phyloP scores from a whole-genome alignment of 83 land plant species.

The Larix sibirica region DNA sequence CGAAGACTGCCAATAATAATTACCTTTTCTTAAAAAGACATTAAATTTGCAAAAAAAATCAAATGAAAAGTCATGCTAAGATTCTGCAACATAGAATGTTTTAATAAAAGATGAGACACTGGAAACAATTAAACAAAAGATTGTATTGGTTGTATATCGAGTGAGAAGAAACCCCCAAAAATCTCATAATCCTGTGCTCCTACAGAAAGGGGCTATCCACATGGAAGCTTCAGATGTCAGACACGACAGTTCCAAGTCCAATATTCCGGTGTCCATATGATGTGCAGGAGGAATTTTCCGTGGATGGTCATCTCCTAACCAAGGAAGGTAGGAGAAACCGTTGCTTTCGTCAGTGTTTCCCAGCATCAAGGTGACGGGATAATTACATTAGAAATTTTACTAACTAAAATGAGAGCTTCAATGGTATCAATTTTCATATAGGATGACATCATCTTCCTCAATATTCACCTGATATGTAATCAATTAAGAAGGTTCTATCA shows the following conservation, averaged over 20 bases:
- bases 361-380: background rate
- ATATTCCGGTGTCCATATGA: background rate
- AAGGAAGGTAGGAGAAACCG: background rate
- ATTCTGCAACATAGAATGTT: background rate
- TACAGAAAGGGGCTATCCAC: background rate
- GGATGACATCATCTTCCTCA: background rate
- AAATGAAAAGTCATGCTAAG: background rate
- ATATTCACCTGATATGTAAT: background rate
- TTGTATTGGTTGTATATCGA: background rate
- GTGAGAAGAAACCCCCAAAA: background rate
- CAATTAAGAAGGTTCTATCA: background rate
- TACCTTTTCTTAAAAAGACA: background rate
- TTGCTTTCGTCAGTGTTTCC: background rate
- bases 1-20: background rate
- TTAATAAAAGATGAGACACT: background rate
- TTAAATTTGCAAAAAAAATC: background rate
- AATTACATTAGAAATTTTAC: background rate
- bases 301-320: background rate
- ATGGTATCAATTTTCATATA: background rate
- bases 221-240: background rate
- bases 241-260: background rate
- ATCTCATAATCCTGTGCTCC: background rate
- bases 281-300: background rate
- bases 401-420: background rate
- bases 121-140: background rate